A percentile compares a stretch with the other conserved stretches of the same genome.
Conservation (phyloP, 2,329 filamentous ascomycete genomes). For the Leptographium radiaticola region DNA sequence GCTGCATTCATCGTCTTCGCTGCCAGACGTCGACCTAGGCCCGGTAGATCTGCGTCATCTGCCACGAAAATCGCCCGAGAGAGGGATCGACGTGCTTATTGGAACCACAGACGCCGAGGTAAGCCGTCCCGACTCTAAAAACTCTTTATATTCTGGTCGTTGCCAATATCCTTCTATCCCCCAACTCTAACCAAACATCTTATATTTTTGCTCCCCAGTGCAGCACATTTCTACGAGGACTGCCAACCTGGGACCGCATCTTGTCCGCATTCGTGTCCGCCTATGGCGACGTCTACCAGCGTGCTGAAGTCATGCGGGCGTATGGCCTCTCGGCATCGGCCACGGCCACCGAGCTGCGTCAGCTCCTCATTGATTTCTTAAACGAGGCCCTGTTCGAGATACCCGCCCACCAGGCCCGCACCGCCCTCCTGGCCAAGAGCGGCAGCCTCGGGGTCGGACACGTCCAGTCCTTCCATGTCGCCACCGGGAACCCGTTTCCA, state of each 20-base stretch:
- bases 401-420: background rate
- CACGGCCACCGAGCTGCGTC: background rate
- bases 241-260: background rate
- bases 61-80: background rate
- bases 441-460: background rate
- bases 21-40: background rate
- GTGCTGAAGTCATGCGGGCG: background rate
- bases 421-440: background rate
- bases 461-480: conserved; percentile 2
- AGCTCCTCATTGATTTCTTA: background rate
- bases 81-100: background rate
- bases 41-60: background rate
- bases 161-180: background rate
- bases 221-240: background rate
- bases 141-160: background rate
- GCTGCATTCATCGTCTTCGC: background rate
- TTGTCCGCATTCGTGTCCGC: background rate
- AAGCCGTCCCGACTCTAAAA: background rate
- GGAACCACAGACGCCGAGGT: background rate
- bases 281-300: background rate
- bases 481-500: conserved; percentile 4
- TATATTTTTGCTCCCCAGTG: background rate
- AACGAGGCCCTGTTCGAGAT: conserved; percentile 3
- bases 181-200: background rate
- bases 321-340: background rate